Evolutionary conservation across 805 yeast species (phyloP), one percentile per base, ranked within the genome.

Genomic region (Teunomyces stri): DNA sequence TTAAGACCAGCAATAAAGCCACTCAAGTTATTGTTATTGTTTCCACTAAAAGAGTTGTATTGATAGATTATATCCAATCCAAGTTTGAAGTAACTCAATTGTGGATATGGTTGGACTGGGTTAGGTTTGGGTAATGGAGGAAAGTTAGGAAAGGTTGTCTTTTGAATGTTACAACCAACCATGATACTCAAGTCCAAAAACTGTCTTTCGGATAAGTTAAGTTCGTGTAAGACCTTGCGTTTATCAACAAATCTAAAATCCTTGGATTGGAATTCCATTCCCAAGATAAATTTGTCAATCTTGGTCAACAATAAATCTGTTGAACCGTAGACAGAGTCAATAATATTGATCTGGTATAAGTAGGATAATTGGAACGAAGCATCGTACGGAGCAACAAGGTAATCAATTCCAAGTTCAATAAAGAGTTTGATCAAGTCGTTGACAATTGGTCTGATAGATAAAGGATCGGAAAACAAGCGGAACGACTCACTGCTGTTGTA

Each of bases 311-410:
- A 68, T 33, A 83, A 75, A 57, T 94, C 98, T 1, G 90, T 84
- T 6, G 96, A 84, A 0, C 96, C 96, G 65, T 82, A 87, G 31
- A 91, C 81, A 4, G 86, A 82, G 62, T 91, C 90, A 43, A 92
- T 78, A 40, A 73, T 67, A 0, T 71, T 74, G 42, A 71, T 72
- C 39, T 77, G 77, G 51, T 76, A 75, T 56, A 92, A 68, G 58
- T 89, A 89, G 5, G 87, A 80, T 56, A 94, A 72, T 65, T 92
- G 97, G 35, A 84, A 78, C 68, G 89, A 82, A 0, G 97, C 81
- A 38, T 82, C 75, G 60, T 82, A 90, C 4, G 98, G 98, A 30
- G 96, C 86, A 10, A 90, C 80, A 47, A 89, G 65, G 60, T 78
- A 91, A 49, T 84, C 85, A 10, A 88, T 66, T 2, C 71, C 76